phyloP scores from a whole-genome alignment of 371 early-diverging fungal species.

The Batkoa obscura region DNA sequence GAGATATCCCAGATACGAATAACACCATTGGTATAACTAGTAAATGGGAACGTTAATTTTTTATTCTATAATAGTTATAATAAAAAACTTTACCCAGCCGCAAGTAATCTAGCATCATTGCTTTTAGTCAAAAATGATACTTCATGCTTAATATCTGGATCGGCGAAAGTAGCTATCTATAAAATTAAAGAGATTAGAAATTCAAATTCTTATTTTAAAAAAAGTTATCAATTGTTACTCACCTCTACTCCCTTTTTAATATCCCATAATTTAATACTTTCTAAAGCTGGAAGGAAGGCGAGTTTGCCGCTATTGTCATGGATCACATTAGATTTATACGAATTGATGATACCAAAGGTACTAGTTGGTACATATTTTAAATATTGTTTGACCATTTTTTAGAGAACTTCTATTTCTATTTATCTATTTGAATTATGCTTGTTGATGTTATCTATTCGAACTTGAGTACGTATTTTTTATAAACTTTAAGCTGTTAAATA shows the following conservation, averaged over 20 bases:
- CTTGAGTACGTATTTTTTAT: too few relatives aligned
- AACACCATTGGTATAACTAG: conserved; percentile 58
- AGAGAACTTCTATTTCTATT: background rate
- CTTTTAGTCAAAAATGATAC: conserved; percentile 53
- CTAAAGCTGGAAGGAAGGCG: conserved; percentile 27
- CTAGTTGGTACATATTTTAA: conserved; percentile 60
- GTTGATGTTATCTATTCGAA: background rate
- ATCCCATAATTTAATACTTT: too few relatives aligned
- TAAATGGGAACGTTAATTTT: background rate
- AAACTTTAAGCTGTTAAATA: too few relatives aligned
- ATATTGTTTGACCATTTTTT: conserved; percentile 52
- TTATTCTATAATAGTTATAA: background rate
- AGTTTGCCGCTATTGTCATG: conserved; percentile 47
- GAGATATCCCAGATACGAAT: conserved; percentile 53
- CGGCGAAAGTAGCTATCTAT: conserved; percentile 47
- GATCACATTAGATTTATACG: conserved; percentile 39
- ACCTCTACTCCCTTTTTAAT: too few relatives aligned
- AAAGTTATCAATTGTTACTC: background rate
- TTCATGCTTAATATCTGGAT: conserved; percentile 53
- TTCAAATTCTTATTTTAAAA: background rate
- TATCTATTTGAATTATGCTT: background rate
- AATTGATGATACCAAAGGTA: conserved; percentile 69
- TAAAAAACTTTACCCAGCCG: conserved; percentile 47
- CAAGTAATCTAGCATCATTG: conserved; percentile 41
- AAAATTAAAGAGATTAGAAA: background rate